Evolutionary conservation across 2,329 filamentous ascomycete species (phyloP).

Genomic region (Ceratocystis cubensis): DNA sequence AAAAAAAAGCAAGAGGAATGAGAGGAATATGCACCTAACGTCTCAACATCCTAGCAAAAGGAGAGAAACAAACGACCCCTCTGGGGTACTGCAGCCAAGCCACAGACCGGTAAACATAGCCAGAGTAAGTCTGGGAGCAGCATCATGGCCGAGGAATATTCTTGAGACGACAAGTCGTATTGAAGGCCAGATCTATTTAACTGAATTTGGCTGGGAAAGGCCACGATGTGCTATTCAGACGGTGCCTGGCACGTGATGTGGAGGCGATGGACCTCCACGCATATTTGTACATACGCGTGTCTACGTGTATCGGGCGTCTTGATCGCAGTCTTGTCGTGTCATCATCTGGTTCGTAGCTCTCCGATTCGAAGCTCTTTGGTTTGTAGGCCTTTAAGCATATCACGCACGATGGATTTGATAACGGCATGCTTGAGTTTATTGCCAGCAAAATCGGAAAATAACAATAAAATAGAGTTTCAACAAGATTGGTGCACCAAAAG

Average conservation of each 20-base stretch:
- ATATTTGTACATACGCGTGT: neutral
- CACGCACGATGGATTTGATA: too few species aligned
- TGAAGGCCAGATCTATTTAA: neutral
- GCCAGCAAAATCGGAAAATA: neutral
- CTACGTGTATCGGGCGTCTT: neutral
- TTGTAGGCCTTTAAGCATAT: too few species aligned
- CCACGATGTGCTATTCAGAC: neutral
- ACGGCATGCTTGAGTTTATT: neutral
- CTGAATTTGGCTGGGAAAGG: neutral
- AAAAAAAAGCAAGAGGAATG: neutral
- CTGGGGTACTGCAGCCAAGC: neutral
- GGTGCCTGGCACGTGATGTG: neutral
- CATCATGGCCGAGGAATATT: neutral
- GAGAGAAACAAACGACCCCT: neutral
- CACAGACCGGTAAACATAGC: neutral
- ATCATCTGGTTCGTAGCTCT: neutral
- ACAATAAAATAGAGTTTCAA: neutral
- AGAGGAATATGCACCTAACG: neutral
- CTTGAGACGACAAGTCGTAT: slow-evolving; percentile 4
- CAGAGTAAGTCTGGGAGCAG: neutral
- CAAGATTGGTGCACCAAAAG: neutral
- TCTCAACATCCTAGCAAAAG: slow-evolving; percentile 3
- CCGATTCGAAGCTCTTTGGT: too few species aligned
- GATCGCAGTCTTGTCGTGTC: neutral
- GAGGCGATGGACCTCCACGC: neutral